A percentile compares a stretch with the other conserved stretches of the same genome.
phyloP scores from a whole-genome alignment of 2,329 filamentous ascomycete genomes.

The Colletotrichum sp. region DNA sequence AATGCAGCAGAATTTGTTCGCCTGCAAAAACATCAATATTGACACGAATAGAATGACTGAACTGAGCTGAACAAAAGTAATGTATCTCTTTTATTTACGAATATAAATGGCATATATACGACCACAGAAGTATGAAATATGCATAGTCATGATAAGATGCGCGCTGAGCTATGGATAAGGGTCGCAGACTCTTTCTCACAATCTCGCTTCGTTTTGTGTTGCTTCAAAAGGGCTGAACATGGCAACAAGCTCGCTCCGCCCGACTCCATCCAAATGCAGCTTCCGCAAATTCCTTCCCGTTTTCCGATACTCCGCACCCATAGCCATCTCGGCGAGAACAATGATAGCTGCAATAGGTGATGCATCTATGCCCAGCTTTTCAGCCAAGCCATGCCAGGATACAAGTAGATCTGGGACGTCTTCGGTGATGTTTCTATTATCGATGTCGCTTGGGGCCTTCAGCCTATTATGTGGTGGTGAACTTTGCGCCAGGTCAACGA shows the following conservation, averaged over 20 bases:
- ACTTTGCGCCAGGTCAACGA: not conserved
- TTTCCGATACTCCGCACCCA: not conserved
- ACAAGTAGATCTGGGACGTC: constrained; percentile 3
- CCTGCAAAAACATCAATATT: not conserved
- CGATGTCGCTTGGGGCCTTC: not conserved
- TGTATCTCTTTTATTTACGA: not conserved
- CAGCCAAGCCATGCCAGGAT: not conserved
- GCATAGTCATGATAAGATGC: not conserved
- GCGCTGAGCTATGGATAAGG: not conserved
- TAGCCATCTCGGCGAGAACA: constrained; percentile 5
- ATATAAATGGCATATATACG: not conserved
- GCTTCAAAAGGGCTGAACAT: not conserved
- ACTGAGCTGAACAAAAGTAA: not conserved
- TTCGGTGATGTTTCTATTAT: not conserved
- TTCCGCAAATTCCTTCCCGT: not conserved
- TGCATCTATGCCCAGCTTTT: not conserved
- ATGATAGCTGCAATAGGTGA: constrained; percentile 5
- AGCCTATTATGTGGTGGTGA: constrained; percentile 4
- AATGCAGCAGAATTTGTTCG: not conserved
- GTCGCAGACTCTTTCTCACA: not conserved
- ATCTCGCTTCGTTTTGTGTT: not conserved
- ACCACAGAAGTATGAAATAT: not conserved
- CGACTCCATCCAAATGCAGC: not conserved
- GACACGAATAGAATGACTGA: not conserved
- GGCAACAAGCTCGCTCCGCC: not conserved